Base-by-base conservation (phyloP, 352 stramenopile genomes). In the Pilasporangium apinafurcum region DNA sequence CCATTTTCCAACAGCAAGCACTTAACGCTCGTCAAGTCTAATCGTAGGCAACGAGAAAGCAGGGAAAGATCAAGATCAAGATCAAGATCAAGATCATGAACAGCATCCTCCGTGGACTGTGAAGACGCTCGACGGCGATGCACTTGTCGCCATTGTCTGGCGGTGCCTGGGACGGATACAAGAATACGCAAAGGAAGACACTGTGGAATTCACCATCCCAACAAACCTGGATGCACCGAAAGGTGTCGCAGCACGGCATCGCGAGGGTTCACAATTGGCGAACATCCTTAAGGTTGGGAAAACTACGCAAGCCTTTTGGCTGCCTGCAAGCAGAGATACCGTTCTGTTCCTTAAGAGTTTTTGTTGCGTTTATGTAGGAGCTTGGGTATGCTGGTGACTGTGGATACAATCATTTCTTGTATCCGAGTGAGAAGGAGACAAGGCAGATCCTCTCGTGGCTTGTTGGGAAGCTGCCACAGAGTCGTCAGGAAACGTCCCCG, bases 351-450 rank as follows among this genome's bases (percentile, higher is more conserved):
- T 27, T 38, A 44, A 17, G 18, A 22, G 22, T 22, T 3, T 30
- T 38, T n/a, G 28, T 45, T 44, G 2, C 1, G 27, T 26, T 33
- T 25, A 1, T n/a, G n/a, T 35, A 92, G 80, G 71, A 86, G 21
- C 58, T 90, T 10, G 84, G 84, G 4, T 95, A 88, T 50, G 65
- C 62, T 16, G 78, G 80, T 13, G 82, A 95, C 38, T 93, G 80
- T 43, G 82, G 84, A 0, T 95, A 95, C 58, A 92, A 93, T 45
- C 70, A 92, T 53, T 88, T 95, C 35, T 50, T 95, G 48, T 95
- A 95, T 51, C 84, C 84, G 14, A 89, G 49, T 14, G 84, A 91
- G 58, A 83, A 83, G 42, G 75, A 91, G 36, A 90, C 84, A 40
- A 68, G 76, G 9, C 68, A 59, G 7, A 83, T 95, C 34, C 52